These are phyloP conservation scores for Teratosphaeria nubilosa DNA, from an alignment of 2,329 filamentous ascomycete species.

Conservation along the genomic window DNA sequence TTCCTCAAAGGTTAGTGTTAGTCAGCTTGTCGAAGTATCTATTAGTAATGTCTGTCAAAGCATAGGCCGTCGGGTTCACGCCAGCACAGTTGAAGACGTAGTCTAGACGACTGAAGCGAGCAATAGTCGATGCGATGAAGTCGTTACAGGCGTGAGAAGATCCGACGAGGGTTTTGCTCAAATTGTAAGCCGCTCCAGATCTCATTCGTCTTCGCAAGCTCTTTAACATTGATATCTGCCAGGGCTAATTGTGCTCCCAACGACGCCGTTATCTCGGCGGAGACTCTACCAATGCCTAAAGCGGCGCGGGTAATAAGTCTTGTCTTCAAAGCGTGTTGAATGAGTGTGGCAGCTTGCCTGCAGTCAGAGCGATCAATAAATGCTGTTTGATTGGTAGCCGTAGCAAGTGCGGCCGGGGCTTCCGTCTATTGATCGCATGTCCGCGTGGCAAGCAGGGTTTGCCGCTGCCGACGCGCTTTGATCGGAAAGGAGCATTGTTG, in stretches of 20 bases:
- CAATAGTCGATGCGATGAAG: conserved; percentile 15
- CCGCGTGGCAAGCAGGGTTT: too few species aligned
- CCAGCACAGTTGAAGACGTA: conserved; percentile 34
- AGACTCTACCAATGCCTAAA: conserved; percentile 33
- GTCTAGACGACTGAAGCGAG: conserved; percentile 25
- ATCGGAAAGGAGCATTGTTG: too few species aligned
- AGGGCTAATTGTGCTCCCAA: conserved; percentile 35
- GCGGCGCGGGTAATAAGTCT: conserved; percentile 24
- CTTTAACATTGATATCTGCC: conserved; percentile 28
- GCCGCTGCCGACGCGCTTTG: too few species aligned
- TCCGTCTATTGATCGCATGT: too few species aligned
- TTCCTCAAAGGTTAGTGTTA: conserved; percentile 32
- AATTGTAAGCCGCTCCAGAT: conserved; percentile 9
- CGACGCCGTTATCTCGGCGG: conserved; percentile 33
- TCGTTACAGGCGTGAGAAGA: conserved; percentile 14
- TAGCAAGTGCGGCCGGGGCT: too few species aligned
- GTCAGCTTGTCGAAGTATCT: conserved; percentile 34
- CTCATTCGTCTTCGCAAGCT: conserved; percentile 17
- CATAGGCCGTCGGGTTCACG: conserved; percentile 24
- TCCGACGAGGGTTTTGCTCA: conserved; percentile 17
- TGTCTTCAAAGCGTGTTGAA: conserved; percentile 13
- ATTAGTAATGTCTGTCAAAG: conserved; percentile 29
- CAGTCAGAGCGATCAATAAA: too few species aligned
- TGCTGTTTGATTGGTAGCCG: too few species aligned
- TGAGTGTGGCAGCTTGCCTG: too few species aligned